These are phyloP conservation scores for Aspergillus coremiiformis DNA, from an alignment of 495 filamentous ascomycete genomes.

Conservation along the genomic window DNA sequence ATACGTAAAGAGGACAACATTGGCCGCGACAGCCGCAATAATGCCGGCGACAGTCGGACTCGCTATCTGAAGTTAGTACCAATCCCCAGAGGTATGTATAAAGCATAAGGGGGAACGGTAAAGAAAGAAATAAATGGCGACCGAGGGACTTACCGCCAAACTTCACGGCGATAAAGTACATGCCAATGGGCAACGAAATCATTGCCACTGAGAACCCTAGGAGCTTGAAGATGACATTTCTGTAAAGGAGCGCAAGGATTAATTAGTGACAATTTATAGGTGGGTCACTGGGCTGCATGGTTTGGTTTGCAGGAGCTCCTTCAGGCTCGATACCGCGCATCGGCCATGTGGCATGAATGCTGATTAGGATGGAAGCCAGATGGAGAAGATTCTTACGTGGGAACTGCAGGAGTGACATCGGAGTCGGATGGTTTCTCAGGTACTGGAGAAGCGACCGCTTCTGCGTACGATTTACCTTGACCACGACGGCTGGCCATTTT, in stretches of 20 bases:
- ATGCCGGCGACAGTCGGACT: slow-evolving; percentile 83
- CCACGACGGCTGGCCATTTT: slow-evolving; percentile 33
- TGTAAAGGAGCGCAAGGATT: slow-evolving; percentile 27
- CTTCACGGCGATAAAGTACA: slow-evolving; percentile 76
- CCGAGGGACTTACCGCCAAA: slow-evolving; percentile 57
- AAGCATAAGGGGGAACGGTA: neutral
- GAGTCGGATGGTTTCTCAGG: slow-evolving; percentile 22
- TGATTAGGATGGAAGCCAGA: slow-evolving; percentile 10
- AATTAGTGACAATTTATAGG: neutral
- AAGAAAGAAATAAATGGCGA: neutral
- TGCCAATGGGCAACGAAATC: slow-evolving; percentile 74
- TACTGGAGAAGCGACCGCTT: slow-evolving; percentile 22
- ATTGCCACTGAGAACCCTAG: slow-evolving; percentile 86
- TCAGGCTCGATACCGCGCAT: neutral
- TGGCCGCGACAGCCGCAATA: slow-evolving; percentile 79
- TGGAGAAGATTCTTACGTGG: slow-evolving; percentile 46
- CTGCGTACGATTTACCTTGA: slow-evolving; percentile 29
- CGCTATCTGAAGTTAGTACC: slow-evolving; percentile 42
- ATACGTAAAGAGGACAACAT: slow-evolving; percentile 85
- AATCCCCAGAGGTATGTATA: neutral
- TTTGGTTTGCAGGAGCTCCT: neutral
- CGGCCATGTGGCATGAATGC: slow-evolving; percentile 7
- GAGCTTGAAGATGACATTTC: slow-evolving; percentile 82
- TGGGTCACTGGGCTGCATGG: neutral
- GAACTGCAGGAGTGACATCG: slow-evolving; percentile 59